phyloP scores from a whole-genome alignment of 441 rosid species.

The Populus hybrid region DNA sequence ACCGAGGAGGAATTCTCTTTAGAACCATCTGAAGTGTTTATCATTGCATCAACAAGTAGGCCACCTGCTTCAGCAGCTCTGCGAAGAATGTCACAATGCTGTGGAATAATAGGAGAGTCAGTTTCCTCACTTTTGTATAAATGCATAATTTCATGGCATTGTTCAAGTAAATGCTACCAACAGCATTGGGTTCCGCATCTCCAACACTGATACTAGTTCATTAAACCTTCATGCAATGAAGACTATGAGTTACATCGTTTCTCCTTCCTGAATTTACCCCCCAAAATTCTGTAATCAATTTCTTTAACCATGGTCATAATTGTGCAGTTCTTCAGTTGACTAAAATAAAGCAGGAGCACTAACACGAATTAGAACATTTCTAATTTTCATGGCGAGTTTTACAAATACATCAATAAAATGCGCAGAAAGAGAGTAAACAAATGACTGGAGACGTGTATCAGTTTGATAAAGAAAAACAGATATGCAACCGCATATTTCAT shows the following conservation, averaged over 20 bases:
- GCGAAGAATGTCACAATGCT: constrained; percentile 96
- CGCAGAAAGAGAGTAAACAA: not conserved
- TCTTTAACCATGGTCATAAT: not conserved
- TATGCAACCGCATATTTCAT: not conserved
- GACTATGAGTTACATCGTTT: not conserved
- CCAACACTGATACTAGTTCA: not conserved
- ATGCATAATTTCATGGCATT: not conserved
- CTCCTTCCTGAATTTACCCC: not conserved
- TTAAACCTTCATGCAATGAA: not conserved
- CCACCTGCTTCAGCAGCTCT: constrained; percentile 98
- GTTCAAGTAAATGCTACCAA: not conserved
- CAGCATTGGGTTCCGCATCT: not conserved
- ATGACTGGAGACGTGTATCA: not conserved
- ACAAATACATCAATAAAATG: not conserved
- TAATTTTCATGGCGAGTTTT: not conserved
- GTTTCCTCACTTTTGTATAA: constrained; percentile 12
- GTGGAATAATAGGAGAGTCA: constrained; percentile 28
- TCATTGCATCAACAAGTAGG: constrained; percentile 93
- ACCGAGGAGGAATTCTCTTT: constrained; percentile 65
- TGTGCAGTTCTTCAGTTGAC: not conserved
- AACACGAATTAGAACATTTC: not conserved
- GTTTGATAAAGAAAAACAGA: too few species aligned
- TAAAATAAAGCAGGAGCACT: not conserved
- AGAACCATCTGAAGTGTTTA: constrained; percentile 49
- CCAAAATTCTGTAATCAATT: constrained; percentile 7